Base-by-base conservation (phyloP, 257 asterid genomes). In the Penstemon newberryi region DNA sequence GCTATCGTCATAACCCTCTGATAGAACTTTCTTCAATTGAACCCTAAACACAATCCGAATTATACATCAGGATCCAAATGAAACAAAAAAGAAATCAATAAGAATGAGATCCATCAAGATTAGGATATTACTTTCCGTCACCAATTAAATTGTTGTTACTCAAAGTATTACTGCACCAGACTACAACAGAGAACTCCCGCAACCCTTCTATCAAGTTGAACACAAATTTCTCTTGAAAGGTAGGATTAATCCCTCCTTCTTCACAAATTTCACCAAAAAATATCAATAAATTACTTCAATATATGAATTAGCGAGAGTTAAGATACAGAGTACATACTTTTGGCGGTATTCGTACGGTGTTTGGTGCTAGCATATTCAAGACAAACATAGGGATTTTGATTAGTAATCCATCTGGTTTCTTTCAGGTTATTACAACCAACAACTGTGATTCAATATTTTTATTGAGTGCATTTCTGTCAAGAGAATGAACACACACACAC, bases 351-450 rank as follows among this genome's bases (percentile, higher is more conserved):
- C 6, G 99, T 90, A 0, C 99, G 92, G 49, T 39, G 77, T 46
- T 89, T 93, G 60, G 85, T 73, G 82, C 84, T 87, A 25, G 69
- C 96, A 53, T 90, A 93, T 65, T 93, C 97, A 38, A 93, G 79
- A 63, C 92, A 84, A 57, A 89, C 96, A 72, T 93, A 93, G 13
- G 99, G 97, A 90, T 93, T 97, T 76, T 93, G 99, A 72, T 96
- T 84, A n/a, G 99, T 87, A 63, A 90, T 81, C 97, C 97, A 93
- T 51, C 90, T 96, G 0, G 96, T 90, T 66, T 90, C 89, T 71
- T 82, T 90, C 85, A 93, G 76, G 73, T 83, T 93, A 41, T 57
- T 81, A 66, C 96, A 88, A 9, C 84, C 83, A 13, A 90, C 97
- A 71, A 93, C 97, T 93, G 87, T 43, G 60, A 70, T 43, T 72